Base-by-base conservation (phyloP, 768 basidiomycete species). In the Trametes villosa region DNA sequence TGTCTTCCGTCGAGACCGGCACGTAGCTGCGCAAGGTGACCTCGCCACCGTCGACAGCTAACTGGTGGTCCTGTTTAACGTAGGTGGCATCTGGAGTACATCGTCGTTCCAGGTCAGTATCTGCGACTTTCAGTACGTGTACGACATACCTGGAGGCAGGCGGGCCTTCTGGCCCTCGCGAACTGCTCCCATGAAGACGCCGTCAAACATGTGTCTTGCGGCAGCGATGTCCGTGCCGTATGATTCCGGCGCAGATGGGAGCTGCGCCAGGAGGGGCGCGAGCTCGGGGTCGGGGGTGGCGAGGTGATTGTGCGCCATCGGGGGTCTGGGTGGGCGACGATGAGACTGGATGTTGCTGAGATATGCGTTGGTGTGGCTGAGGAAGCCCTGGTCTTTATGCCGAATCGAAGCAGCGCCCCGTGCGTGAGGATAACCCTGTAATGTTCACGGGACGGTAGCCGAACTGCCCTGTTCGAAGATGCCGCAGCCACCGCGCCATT, bases 251-350 rank as follows among this genome's bases (percentile, higher is more conserved):
- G 44, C 7, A 12, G 33, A 15, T 2, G 53, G 44, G 8, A 55
- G 33, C 22, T 4, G 2, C 1, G 30, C 42, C 13, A 46, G 42
- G 0, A 55, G 2, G 11, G 53, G 53, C 11, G 20, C 44, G 17
- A 55, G 53, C 33, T 55, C 53, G 1, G 42, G 31, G 42, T 55
- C 20, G 42, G 53, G 53, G 29, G 42, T 17, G 9, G 53, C 34
- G 22, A 34, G 27, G 30, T 41, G 27, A 13, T 41, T 17, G 48
- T 24, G 24, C 3, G 36, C 48, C 49, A 45, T 60, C 1, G 29
- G 34, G 24, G 26, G 11, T 13, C 20, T 11, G 20, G 41, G 18
- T 42, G 20, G 6, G 24, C 27, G 18, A 46, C 22, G 45, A 27
- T 13, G 24, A 46, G 9, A 15, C 7, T 2, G 45, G 45, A 15